Evolutionary conservation across 768 basidiomycete genomes (phyloP).

Genomic region (Tricholoma flavovirens): DNA sequence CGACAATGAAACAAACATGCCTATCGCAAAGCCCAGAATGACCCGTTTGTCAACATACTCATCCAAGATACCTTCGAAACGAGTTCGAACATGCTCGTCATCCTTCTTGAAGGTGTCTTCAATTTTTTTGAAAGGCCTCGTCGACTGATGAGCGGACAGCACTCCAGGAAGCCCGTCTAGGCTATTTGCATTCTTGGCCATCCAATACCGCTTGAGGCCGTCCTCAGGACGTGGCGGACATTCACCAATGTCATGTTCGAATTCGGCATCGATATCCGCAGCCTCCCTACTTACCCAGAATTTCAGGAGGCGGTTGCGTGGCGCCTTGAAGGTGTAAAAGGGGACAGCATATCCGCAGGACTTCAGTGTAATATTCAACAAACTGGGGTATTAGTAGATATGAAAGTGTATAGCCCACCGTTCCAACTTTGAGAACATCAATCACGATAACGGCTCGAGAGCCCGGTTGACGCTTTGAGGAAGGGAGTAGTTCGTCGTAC

Average conservation of each 20-base stretch:
- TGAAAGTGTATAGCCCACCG: conserved; percentile 25
- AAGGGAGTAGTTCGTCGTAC: conserved; percentile 47
- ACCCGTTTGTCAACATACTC: background rate
- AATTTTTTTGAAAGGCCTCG: conserved; percentile 6
- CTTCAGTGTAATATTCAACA: conserved; percentile 25
- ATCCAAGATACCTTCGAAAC: background rate
- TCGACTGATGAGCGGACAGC: conserved; percentile 19
- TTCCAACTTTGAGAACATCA: conserved; percentile 52
- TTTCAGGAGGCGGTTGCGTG: conserved; percentile 48
- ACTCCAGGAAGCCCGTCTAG: conserved; percentile 55
- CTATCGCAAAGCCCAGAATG: background rate
- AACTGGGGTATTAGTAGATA: background rate
- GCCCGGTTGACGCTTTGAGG: conserved; percentile 42
- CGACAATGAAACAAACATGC: background rate
- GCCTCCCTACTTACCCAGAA: conserved; percentile 39
- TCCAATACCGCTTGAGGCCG: conserved; percentile 56
- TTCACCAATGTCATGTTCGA: conserved; percentile 3
- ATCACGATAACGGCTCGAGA: conserved; percentile 57
- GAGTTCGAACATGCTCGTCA: background rate
- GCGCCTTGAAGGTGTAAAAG: conserved; percentile 48
- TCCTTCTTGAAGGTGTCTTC: background rate
- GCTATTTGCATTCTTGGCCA: conserved; percentile 40
- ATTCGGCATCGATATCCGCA: conserved; percentile 27
- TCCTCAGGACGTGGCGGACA: conserved; percentile 16
- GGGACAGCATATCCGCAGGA: conserved; percentile 67